Evolutionary conservation across 495 filamentous ascomycete genomes (phyloP), one percentile per base, ranked within the genome.

Genomic region (Aspergillus hancockii): DNA sequence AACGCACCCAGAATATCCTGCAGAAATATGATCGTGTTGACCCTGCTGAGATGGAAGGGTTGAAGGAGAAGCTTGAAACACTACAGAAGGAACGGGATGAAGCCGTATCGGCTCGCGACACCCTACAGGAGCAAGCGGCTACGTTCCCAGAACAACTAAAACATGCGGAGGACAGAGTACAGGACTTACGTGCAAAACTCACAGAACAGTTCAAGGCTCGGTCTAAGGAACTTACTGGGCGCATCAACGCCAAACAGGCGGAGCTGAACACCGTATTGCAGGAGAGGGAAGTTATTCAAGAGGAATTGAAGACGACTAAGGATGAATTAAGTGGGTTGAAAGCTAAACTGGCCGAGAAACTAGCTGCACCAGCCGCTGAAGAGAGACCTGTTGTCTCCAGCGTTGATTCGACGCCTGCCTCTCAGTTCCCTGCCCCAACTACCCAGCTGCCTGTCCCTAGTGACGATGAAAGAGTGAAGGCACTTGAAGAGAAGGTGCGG

Each of bases 11-110:
- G 66, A 90, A 94, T 57, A 96, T 98, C 51, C 83, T 98, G 21
- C 90, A 91, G 61, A 97, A 97, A 65, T 96, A 98, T 69, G 92
- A 97, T 62, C 90, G 94, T 51, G 87, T 95, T 25, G 94, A 98
- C 67, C 94, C 93, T 16, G 90, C 89, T 1, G 93, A 97, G 64
- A 83, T 96, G 58, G 92, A 98, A 65, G 84, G 84, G 58, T 77
- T 98, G 55, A 97, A 93, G 70, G 83, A 86, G 63, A 80, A 87
- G 61, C 72, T 88, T 49, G 73, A 82, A 22, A 75, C 70, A 6
- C 74, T 97, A 16, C 80, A 91, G 67, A 77, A 76, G 13, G 92
- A 97, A 68, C 85, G 88, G 2, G 88, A 93, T 66, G 74, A 87
- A 30, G 77, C 89, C 25, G 72, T 83, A 41, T 70, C 81, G 49